phyloP scores from a whole-genome alignment of 768 basidiomycete species.

The Phylloporus arenicola region DNA sequence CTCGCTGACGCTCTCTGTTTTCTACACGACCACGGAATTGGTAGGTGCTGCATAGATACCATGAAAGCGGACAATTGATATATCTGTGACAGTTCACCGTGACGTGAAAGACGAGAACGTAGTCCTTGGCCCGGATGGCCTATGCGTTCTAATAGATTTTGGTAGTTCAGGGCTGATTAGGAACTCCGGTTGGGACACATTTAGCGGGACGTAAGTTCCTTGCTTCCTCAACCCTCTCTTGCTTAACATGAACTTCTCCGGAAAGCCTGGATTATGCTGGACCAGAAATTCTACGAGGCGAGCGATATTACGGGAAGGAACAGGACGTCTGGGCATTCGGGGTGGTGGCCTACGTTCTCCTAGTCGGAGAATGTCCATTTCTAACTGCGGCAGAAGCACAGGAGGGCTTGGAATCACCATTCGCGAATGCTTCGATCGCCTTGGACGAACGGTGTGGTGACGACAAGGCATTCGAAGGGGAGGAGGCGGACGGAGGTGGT shows the following conservation, averaged over 20 bases:
- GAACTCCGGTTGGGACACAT: constrained; percentile 84
- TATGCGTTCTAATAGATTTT: constrained; percentile 93
- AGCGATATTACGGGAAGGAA: constrained; percentile 91
- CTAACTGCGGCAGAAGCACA: constrained; percentile 88
- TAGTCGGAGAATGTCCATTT: constrained; percentile 90
- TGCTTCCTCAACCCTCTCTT: background rate
- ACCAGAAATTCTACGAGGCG: constrained; percentile 92
- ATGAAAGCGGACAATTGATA: constrained; percentile 9
- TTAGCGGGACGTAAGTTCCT: constrained; percentile 80
- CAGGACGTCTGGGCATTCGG: constrained; percentile 99
- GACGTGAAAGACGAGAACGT: constrained; percentile 99
- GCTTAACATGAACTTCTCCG: constrained; percentile 9
- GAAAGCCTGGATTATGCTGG: constrained; percentile 86
- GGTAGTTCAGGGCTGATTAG: constrained; percentile 86
- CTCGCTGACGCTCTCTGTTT: constrained; percentile 88
- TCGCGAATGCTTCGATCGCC: constrained; percentile 68
- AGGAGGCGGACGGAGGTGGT: constrained; percentile 80
- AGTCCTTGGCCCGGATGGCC: constrained; percentile 72
- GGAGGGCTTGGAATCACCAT: constrained; percentile 71
- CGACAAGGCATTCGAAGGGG: constrained; percentile 65
- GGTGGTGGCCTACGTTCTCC: constrained; percentile 91
- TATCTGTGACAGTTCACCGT: constrained; percentile 64
- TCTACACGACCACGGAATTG: constrained; percentile 87
- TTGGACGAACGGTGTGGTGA: constrained; percentile 78
- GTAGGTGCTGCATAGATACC: constrained; percentile 37